Percentiles rank a stretch among this genome's conserved stretches.
Evolutionary conservation across 2,329 filamentous ascomycete species (phyloP).

Genomic region (Calonectria pseudoturangicola): DNA sequence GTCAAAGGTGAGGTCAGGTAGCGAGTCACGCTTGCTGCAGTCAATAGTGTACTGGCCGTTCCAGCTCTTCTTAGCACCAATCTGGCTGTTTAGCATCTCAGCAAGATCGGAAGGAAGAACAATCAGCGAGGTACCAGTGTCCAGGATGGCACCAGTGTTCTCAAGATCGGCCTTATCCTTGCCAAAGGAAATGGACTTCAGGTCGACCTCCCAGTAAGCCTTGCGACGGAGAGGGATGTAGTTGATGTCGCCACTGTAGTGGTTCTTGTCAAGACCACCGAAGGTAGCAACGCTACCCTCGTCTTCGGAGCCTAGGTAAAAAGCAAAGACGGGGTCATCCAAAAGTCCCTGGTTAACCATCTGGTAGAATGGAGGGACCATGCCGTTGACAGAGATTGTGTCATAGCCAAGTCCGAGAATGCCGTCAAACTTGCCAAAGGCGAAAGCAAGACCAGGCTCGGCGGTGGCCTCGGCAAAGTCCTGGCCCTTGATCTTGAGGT

Average conservation of each 20-base stretch:
- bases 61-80: slow-evolving; percentile 97
- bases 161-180: slow-evolving; percentile 91
- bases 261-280: slow-evolving; percentile 88
- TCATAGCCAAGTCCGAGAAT: slow-evolving; percentile 97
- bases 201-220: slow-evolving; percentile 99
- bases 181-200: slow-evolving; percentile 93
- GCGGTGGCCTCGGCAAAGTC: slow-evolving; percentile 97
- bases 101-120: slow-evolving; percentile 93
- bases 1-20: slow-evolving; percentile 94
- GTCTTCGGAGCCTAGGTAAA: slow-evolving; percentile 88
- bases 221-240: slow-evolving; percentile 97
- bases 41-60: slow-evolving; percentile 98
- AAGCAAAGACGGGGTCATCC: slow-evolving; percentile 95
- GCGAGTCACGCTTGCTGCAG: slow-evolving; percentile 86
- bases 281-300: slow-evolving; percentile 91
- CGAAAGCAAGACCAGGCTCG: slow-evolving; percentile 97
- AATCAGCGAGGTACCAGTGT: slow-evolving; percentile 98
- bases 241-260: slow-evolving; percentile 89
- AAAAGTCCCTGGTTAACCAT: slow-evolving; percentile 93
- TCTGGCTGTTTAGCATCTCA: slow-evolving; percentile 97
- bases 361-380: slow-evolving; percentile 96
- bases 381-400: slow-evolving; percentile 96
- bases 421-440: slow-evolving; percentile 97
- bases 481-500: slow-evolving; percentile 90
- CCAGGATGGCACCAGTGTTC: slow-evolving; percentile 95